phyloP scores from a whole-genome alignment of 192 early-diverging fungal species.

The Linnemannia zychae region DNA sequence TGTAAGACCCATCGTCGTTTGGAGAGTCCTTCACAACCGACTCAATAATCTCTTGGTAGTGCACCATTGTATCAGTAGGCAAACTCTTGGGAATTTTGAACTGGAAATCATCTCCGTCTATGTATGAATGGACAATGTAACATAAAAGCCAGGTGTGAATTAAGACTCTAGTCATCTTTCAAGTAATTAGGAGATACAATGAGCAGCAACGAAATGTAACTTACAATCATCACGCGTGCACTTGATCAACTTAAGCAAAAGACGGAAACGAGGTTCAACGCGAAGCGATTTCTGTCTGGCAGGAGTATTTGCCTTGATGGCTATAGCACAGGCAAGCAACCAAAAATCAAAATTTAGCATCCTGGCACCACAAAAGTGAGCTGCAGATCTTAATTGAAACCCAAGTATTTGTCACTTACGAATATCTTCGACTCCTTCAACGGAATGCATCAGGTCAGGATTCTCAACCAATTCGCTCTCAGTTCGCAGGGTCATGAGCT shows the following conservation, averaged over 20 bases:
- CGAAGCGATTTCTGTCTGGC: constrained; percentile 32
- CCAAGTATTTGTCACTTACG: constrained; percentile 21
- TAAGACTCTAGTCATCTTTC: background rate
- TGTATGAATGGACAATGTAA: constrained; percentile 9
- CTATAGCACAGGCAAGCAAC: constrained; percentile 7
- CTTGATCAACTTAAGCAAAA: constrained; percentile 58
- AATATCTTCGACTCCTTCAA: constrained; percentile 44
- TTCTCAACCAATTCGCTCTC: constrained; percentile 48
- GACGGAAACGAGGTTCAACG: constrained; percentile 52
- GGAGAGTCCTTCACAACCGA: constrained; percentile 35
- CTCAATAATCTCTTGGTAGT: constrained; percentile 55
- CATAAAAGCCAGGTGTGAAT: background rate
- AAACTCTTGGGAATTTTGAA: constrained; percentile 54
- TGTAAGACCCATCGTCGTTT: background rate
- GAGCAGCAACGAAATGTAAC: constrained; percentile 12
- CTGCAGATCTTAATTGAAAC: background rate
- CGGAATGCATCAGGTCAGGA: constrained; percentile 51
- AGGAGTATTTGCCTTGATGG: constrained; percentile 30
- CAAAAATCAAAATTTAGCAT: background rate
- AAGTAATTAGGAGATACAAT: background rate
- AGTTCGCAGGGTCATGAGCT: constrained; percentile 45
- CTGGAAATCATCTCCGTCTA: constrained; percentile 16
- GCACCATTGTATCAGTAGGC: constrained; percentile 53
- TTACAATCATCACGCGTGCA: constrained; percentile 44
- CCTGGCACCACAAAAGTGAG: background rate